Evolutionary conservation across 805 yeast genomes (phyloP).

Genomic region (Scheffersomyces coipomensis): DNA sequence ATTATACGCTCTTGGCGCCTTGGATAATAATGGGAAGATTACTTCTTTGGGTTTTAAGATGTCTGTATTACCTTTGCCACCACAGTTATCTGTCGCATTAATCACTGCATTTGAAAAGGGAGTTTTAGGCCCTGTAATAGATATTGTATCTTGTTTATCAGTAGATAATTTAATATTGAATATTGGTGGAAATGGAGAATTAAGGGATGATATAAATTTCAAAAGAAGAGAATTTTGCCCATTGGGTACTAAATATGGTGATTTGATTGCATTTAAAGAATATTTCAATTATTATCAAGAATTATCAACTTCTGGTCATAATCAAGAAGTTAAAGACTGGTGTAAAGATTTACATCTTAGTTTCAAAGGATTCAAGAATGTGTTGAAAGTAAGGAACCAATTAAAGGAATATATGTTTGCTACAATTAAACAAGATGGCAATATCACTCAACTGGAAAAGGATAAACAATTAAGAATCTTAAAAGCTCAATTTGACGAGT

Average conservation of each 20-base stretch:
- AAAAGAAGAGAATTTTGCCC: slow-evolving; percentile 68
- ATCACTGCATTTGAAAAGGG: slow-evolving; percentile 62
- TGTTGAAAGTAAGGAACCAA: slow-evolving; percentile 71
- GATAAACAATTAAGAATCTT: slow-evolving; percentile 23
- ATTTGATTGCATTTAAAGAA: slow-evolving; percentile 78
- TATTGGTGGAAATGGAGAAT: slow-evolving; percentile 64
- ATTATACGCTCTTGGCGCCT: slow-evolving; percentile 74
- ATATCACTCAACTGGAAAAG: slow-evolving; percentile 21
- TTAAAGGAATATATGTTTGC: slow-evolving; percentile 64
- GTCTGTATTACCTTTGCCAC: slow-evolving; percentile 90
- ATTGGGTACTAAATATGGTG: slow-evolving; percentile 76
- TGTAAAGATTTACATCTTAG: slow-evolving; percentile 77
- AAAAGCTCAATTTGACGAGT: slow-evolving; percentile 20
- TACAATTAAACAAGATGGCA: slow-evolving; percentile 43
- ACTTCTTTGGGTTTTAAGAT: slow-evolving; percentile 80
- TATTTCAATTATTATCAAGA: slow-evolving; percentile 55
- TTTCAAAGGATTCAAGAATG: slow-evolving; percentile 77
- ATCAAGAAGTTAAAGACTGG: slow-evolving; percentile 71
- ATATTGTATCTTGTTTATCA: slow-evolving; percentile 88
- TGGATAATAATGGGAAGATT: slow-evolving; percentile 72
- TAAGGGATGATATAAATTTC: slow-evolving; percentile 81
- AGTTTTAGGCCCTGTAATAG: slow-evolving; percentile 68
- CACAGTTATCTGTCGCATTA: slow-evolving; percentile 84
- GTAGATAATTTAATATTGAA: slow-evolving; percentile 85
- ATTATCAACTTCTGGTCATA: slow-evolving; percentile 23